phyloP scores from a whole-genome alignment of 805 yeast species.

The Candida morakotiae region DNA sequence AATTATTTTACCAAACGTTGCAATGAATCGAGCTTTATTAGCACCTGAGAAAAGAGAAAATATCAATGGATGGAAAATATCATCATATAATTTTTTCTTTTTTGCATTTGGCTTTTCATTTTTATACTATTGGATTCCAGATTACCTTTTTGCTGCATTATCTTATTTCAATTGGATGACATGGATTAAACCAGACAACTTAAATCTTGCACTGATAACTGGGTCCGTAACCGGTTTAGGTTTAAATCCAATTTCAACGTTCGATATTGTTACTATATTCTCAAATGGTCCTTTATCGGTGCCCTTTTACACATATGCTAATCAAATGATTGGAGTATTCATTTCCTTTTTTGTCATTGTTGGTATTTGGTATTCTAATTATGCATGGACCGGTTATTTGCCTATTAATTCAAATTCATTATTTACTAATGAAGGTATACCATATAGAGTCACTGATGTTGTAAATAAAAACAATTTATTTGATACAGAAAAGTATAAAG shows the following conservation, averaged over 20 bases:
- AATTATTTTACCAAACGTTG: constrained; percentile 23
- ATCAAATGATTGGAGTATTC: constrained; percentile 14
- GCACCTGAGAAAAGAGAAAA: constrained; percentile 18
- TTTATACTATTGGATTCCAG: constrained; percentile 43
- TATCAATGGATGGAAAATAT: constrained; percentile 28
- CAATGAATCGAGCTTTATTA: constrained; percentile 26
- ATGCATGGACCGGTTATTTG: constrained; percentile 21
- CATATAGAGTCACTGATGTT: constrained; percentile 39
- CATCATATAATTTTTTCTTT: constrained; percentile 19
- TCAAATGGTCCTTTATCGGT: constrained; percentile 25
- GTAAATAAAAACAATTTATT: constrained; percentile 32
- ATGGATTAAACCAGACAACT: constrained; percentile 53
- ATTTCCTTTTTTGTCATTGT: constrained; percentile 16
- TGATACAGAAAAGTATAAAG: constrained; percentile 17
- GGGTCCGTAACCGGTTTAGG: constrained; percentile 48
- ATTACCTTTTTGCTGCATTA: constrained; percentile 38
- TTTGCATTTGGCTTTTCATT: constrained; percentile 24
- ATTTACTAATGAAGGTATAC: constrained; percentile 45
- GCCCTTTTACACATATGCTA: constrained; percentile 34
- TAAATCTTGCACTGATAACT: constrained; percentile 45
- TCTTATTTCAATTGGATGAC: constrained; percentile 52
- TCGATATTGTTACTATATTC: constrained; percentile 47
- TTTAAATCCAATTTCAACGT: constrained; percentile 48
- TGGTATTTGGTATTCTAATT: constrained; percentile 18
- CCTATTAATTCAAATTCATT: constrained; percentile 41